Evolutionary conservation across 352 stramenopile genomes (phyloP), one percentile per base, ranked within the genome.

Genomic region (Thalassiosira tumida): DNA sequence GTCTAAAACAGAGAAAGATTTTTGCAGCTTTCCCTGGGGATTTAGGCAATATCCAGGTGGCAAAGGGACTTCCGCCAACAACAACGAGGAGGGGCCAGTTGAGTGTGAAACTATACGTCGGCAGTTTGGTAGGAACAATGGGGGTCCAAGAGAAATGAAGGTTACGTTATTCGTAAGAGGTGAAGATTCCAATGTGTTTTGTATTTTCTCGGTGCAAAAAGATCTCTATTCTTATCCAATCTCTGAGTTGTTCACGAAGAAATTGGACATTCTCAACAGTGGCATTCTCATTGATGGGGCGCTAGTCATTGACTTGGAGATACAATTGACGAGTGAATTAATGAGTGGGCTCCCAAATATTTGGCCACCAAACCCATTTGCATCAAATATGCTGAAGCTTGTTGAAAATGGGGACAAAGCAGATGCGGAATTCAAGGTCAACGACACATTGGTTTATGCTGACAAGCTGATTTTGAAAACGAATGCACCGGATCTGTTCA

Each of bases 381-480:
- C 70, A 29, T 64, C 59, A 33, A 79, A 79, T 7, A 64, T 64
- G 41, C n/a, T 79, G 15, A 35, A 59, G 37, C 40, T 79, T 79
- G 38, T 79, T 40, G 70, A 79, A 64, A 59, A 64, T 2, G 70
- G 64, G n/a, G 70, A 79, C 2, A 41, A 64, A 40, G 21, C 40
- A 41, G 40, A 79, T 38, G 70, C 64, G 21, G n/a, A 38, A 33
- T 79, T 64, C 40, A 64, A 79, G 31, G 41, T 84, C 14, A 37
- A 69, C 13, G 41, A 35, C 4, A 86, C 26, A 3, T 67, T 69
- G 17, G 69, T 88, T 24, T 35, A 15, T 40, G 81, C 81, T 15
- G 70, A 88, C 47, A 88, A 80, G 37, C 26, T 82, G 47, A 65
- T 88, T 33, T 47, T 88, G 29, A 88, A 82, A 67, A 67, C 43